These are phyloP conservation scores for Aspergillus niger DNA, from an alignment of 2,329 filamentous ascomycete genomes.

Conservation along the genomic window DNA sequence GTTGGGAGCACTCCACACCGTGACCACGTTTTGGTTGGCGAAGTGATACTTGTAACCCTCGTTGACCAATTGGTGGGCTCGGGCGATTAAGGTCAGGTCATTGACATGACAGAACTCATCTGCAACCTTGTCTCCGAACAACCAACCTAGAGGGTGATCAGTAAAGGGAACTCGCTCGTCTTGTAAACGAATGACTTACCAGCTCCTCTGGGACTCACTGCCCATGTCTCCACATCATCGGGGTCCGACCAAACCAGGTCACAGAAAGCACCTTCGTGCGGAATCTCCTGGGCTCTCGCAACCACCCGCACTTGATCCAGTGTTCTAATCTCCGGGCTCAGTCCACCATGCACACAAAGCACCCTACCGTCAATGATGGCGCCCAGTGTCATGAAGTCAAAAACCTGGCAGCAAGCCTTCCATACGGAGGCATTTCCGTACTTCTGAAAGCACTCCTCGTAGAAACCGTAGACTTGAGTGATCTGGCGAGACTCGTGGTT, in stretches of 20 bases:
- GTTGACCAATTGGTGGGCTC: conserved; percentile 74
- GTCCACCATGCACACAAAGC: conserved; percentile 70
- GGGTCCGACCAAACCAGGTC: conserved; percentile 77
- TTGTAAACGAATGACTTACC: conserved; percentile 46
- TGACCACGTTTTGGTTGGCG: conserved; percentile 88
- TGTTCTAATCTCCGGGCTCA: conserved; percentile 73
- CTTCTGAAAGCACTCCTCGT: conserved; percentile 75
- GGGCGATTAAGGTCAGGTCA: conserved; percentile 68
- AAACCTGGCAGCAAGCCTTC: conserved; percentile 78
- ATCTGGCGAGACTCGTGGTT: conserved; percentile 78
- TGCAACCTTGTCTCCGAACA: conserved; percentile 71
- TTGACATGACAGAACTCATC: conserved; percentile 79
- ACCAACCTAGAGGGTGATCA: conserved; percentile 48
- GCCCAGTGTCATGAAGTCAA: conserved; percentile 73
- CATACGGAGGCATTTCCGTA: conserved; percentile 77
- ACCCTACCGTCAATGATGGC: conserved; percentile 74
- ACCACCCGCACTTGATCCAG: conserved; percentile 75
- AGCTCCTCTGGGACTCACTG: conserved; percentile 67
- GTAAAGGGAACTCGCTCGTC: neutral
- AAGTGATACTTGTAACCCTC: conserved; percentile 92
- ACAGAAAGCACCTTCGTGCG: conserved; percentile 75
- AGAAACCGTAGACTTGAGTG: conserved; percentile 77
- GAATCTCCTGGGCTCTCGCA: conserved; percentile 73
- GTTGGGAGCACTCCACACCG: conserved; percentile 76
- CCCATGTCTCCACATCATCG: conserved; percentile 71